phyloP scores from a whole-genome alignment of 2,329 filamentous ascomycete species.

The Exophiala aquamarina region DNA sequence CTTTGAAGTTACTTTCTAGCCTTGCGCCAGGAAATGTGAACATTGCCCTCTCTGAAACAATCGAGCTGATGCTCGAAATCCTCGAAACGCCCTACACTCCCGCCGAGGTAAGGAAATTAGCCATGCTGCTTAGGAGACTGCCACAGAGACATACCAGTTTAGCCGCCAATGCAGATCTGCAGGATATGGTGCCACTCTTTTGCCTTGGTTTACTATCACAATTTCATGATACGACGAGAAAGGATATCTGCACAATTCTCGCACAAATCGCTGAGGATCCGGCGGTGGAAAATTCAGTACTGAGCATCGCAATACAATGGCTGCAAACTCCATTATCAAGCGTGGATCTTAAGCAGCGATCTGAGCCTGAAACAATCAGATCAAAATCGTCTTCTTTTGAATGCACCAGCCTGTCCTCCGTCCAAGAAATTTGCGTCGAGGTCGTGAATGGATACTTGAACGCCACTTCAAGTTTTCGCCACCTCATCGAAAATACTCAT shows the following conservation, averaged over 20 bases:
- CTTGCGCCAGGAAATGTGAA: conserved; percentile 53
- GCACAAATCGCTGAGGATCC: conserved; percentile 71
- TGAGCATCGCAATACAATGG: conserved; percentile 76
- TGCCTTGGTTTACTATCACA: conserved; percentile 88
- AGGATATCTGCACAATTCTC: conserved; percentile 74
- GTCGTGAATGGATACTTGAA: conserved; percentile 55
- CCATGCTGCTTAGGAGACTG: conserved; percentile 83
- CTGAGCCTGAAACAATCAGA: background rate
- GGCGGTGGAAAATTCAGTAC: conserved; percentile 70
- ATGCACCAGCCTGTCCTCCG: conserved; percentile 69
- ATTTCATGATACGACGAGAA: conserved; percentile 81
- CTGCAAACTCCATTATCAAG: conserved; percentile 45
- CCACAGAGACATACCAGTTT: conserved; percentile 63
- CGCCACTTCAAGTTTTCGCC: conserved; percentile 59
- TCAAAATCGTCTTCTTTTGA: conserved; percentile 64
- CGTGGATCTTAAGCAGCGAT: background rate
- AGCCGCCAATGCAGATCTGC: conserved; percentile 63
- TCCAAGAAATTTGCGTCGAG: conserved; percentile 55
- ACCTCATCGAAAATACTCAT: conserved; percentile 56
- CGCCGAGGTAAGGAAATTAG: conserved; percentile 72
- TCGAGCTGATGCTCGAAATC: conserved; percentile 70
- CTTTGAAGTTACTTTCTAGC: conserved; percentile 68
- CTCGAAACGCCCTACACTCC: conserved; percentile 78
- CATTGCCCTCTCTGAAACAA: conserved; percentile 45
- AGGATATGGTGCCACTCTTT: conserved; percentile 73